These are phyloP conservation scores for Pseudopyricularia cyperi DNA, from an alignment of 2,329 filamentous ascomycete species.

Conservation along the genomic window DNA sequence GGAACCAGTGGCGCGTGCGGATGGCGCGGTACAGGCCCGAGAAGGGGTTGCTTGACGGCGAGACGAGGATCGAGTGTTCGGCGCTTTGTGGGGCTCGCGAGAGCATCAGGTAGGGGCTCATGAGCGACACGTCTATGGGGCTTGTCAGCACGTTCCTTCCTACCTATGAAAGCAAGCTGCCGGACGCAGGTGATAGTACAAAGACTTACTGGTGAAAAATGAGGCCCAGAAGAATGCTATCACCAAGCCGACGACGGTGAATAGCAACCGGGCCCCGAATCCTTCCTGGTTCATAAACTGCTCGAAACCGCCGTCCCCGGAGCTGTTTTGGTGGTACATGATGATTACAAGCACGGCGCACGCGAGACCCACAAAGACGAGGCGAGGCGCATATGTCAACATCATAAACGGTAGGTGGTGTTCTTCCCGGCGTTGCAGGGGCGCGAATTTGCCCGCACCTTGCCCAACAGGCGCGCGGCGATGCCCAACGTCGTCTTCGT, in stretches of 20 bases:
- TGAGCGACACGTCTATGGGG: constrained; percentile 19
- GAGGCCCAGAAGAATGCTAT: constrained; percentile 23
- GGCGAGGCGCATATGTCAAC: constrained; percentile 3
- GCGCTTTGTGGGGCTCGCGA: constrained; percentile 13
- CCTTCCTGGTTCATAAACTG: constrained; percentile 25
- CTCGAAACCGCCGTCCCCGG: constrained; percentile 22
- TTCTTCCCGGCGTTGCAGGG: background rate
- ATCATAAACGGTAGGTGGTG: constrained; percentile 3
- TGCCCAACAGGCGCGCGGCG: background rate
- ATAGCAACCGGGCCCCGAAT: constrained; percentile 25
- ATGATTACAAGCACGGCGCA: constrained; percentile 17
- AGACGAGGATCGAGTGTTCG: constrained; percentile 19
- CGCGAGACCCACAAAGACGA: background rate
- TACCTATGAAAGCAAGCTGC: too few relatives aligned
- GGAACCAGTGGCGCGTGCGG: constrained; percentile 17
- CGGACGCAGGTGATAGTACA: too few relatives aligned
- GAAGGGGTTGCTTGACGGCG: constrained; percentile 17
- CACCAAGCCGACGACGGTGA: constrained; percentile 23
- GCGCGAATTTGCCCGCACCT: background rate
- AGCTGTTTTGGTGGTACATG: constrained; percentile 22
- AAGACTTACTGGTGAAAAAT: constrained; percentile 21
- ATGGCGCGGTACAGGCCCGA: constrained; percentile 20
- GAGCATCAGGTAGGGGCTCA: constrained; percentile 23
- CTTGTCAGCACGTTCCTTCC: background rate
- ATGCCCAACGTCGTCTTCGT: background rate